Conservation (phyloP, 257 asterid genomes). For the Verbascum thapsus region DNA sequence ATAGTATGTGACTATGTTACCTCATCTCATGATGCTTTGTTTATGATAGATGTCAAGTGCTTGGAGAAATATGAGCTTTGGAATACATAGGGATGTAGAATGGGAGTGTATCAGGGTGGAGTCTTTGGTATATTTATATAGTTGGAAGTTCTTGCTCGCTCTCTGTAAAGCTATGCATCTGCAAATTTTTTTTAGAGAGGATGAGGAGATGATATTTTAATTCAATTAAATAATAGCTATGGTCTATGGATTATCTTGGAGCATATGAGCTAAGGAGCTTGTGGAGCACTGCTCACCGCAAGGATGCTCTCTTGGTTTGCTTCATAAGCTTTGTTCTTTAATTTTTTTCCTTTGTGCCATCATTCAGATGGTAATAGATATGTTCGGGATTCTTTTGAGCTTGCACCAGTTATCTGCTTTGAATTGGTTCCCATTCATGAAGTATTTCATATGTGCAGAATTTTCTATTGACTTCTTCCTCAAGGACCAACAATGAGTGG, state of each 20-base stretch:
- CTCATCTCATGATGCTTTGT: constrained; percentile 90
- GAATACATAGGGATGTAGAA: constrained; percentile 94
- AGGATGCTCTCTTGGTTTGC: constrained; percentile 99
- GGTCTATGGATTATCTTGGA: constrained; percentile 98
- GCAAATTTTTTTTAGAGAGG: constrained; percentile 71
- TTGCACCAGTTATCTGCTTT: constrained; percentile 25
- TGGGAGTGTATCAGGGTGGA: constrained; percentile 97
- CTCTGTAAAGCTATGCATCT: constrained; percentile 85
- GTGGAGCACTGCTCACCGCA: constrained; percentile 96
- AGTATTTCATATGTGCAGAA: constrained; percentile 38
- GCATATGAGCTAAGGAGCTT: constrained; percentile 96
- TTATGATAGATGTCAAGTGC: constrained; percentile 98
- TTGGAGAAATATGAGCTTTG: constrained; percentile 97
- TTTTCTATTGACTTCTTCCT: constrained; percentile 36
- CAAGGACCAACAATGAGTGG: constrained; percentile 79
- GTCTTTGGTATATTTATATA: constrained; percentile 67
- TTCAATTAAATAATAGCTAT: constrained; percentile 63
- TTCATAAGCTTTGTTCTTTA: constrained; percentile 65
- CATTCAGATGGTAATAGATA: constrained; percentile 33
- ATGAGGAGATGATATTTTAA: constrained; percentile 76
- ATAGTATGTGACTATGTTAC: constrained; percentile 51
- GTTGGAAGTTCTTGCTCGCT: constrained; percentile 88
- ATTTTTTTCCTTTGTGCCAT: constrained; percentile 38
- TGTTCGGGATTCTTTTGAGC: constrained; percentile 30
- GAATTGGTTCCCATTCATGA: constrained; percentile 28